Evolutionary conservation across 495 filamentous ascomycete genomes (phyloP).

Genomic region (Bombardia bombarda): DNA sequence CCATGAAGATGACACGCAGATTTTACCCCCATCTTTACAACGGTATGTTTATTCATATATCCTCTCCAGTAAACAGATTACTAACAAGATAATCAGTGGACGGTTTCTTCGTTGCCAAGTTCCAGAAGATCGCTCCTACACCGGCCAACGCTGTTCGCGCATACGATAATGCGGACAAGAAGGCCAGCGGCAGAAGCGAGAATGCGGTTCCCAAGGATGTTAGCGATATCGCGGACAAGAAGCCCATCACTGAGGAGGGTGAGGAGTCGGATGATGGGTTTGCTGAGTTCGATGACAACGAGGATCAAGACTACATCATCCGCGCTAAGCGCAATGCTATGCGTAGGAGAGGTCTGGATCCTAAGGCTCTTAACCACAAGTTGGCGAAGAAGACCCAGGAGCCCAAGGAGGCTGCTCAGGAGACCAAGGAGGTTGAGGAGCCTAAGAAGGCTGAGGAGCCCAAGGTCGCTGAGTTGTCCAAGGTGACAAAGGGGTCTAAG

Average conservation of each 20-base stretch:
- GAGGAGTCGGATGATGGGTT: slow-evolving; percentile 51
- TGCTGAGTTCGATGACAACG: slow-evolving; percentile 81
- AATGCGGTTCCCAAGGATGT: slow-evolving; percentile 6
- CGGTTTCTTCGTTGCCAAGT: slow-evolving; percentile 96
- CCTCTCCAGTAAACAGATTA: not conserved
- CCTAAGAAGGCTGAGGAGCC: not conserved
- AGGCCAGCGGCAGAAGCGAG: no score
- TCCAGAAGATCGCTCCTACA: slow-evolving; percentile 82
- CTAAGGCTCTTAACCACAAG: slow-evolving; percentile 32
- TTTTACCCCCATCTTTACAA: slow-evolving; percentile 96
- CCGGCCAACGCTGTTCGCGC: slow-evolving; percentile 46
- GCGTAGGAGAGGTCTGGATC: slow-evolving; percentile 47
- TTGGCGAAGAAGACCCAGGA: slow-evolving; percentile 8
- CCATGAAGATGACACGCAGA: slow-evolving; percentile 75
- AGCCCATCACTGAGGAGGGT: slow-evolving; percentile 38
- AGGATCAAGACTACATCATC: slow-evolving; percentile 69
- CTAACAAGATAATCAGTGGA: slow-evolving; percentile 46
- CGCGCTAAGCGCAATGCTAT: slow-evolving; percentile 59
- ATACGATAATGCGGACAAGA: slow-evolving; percentile 28
- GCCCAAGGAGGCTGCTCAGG: slow-evolving; percentile 10
- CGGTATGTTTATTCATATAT: slow-evolving; percentile 3
- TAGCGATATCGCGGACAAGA: slow-evolving; percentile 39
- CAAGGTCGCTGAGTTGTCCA: not conserved
- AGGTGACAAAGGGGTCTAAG: not conserved
- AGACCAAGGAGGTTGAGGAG: not conserved